These are phyloP conservation scores for Tubosaeta sp. DNA, from an alignment of 768 basidiomycete genomes.

Conservation along the genomic window DNA sequence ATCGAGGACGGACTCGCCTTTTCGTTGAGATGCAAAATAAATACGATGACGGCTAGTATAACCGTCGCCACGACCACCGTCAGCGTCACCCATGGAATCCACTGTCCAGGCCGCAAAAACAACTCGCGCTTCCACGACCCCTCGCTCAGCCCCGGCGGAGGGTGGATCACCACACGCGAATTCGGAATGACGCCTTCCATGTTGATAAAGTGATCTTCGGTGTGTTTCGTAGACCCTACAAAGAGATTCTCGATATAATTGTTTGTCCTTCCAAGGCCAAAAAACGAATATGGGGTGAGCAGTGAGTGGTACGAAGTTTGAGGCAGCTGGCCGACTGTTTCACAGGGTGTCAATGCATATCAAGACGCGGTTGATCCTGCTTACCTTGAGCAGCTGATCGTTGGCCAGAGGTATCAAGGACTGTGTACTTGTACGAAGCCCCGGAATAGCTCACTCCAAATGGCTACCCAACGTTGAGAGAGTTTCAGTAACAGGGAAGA, in stretches of 20 bases:
- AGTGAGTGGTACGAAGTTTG: conserved; percentile 91
- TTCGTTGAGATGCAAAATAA: conserved; percentile 86
- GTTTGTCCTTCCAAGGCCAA: conserved; percentile 95
- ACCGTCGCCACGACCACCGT: conserved; percentile 73
- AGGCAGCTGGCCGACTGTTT: conserved; percentile 82
- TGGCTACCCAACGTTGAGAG: conserved; percentile 47
- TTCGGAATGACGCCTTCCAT: conserved; percentile 98
- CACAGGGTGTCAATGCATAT: conserved; percentile 1
- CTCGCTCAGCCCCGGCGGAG: conserved; percentile 52
- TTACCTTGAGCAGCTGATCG: conserved; percentile 87
- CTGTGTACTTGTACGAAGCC: conserved; percentile 95
- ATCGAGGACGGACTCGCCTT: conserved; percentile 54
- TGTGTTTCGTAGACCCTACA: conserved; percentile 84
- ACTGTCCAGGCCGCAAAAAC: conserved; percentile 90
- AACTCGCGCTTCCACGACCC: conserved; percentile 78
- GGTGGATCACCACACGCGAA: conserved; percentile 93
- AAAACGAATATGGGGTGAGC: conserved; percentile 89
- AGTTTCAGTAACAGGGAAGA: background rate
- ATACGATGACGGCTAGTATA: conserved; percentile 75
- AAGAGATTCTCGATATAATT: conserved; percentile 99
- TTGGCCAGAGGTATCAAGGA: conserved; percentile 83
- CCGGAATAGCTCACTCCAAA: conserved; percentile 94
- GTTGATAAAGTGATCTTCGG: conserved; percentile 71
- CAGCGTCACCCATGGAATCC: conserved; percentile 97
- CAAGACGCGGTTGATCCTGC: conserved; percentile 4